These are phyloP conservation scores for Penicillium steckii DNA, from an alignment of 495 filamentous ascomycete genomes.

Conservation along the genomic window DNA sequence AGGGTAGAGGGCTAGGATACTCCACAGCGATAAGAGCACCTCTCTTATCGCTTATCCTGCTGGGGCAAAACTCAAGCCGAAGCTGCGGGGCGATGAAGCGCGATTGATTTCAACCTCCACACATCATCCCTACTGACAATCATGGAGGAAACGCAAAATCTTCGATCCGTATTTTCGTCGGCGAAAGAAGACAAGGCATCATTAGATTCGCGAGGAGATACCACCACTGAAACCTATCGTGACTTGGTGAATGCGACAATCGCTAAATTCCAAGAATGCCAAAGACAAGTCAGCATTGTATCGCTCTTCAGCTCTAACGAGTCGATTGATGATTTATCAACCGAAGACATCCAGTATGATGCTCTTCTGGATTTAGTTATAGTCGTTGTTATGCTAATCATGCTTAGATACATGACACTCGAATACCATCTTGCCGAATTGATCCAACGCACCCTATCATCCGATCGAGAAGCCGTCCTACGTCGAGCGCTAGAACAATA, in stretches of 20 bases:
- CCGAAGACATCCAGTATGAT: constrained; percentile 73
- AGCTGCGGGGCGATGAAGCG: constrained; percentile 21
- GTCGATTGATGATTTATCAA: constrained; percentile 80
- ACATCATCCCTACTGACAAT: background rate
- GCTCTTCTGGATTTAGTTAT: constrained; percentile 32
- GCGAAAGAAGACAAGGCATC: constrained; percentile 55
- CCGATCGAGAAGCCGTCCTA: constrained; percentile 63
- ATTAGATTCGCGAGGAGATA: constrained; percentile 47
- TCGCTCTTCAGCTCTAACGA: constrained; percentile 92
- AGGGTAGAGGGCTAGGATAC: no score
- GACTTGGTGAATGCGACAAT: constrained; percentile 66
- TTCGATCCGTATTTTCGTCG: constrained; percentile 55
- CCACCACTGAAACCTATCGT: constrained; percentile 61
- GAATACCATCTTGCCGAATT: constrained; percentile 70
- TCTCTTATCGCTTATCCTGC: constrained; percentile 24
- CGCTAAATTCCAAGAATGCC: constrained; percentile 68
- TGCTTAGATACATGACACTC: constrained; percentile 62
- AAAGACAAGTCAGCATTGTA: constrained; percentile 62
- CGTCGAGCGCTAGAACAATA: constrained; percentile 62
- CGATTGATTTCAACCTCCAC: constrained; percentile 1
- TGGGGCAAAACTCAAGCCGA: constrained; percentile 22
- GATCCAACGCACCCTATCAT: constrained; percentile 51
- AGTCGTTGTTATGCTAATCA: constrained; percentile 20
- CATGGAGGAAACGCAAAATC: constrained; percentile 60
- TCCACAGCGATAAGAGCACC: no score